These are phyloP conservation scores for Scopulariopsis brevicaulis DNA, from an alignment of 2,329 filamentous ascomycete genomes.

Conservation along the genomic window DNA sequence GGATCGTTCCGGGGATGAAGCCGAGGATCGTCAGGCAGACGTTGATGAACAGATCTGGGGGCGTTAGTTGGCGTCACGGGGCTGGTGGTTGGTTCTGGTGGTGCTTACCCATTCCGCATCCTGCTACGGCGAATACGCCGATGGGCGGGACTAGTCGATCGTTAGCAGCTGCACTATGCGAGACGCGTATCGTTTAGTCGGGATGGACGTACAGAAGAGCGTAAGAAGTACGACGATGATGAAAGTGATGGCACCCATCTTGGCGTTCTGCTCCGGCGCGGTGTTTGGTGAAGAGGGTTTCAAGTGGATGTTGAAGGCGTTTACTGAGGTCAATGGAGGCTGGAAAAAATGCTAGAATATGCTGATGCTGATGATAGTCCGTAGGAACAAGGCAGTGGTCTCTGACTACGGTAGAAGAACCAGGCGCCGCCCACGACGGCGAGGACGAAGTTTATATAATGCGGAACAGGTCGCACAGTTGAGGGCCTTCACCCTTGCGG, in stretches of 20 bases:
- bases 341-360: not conserved
- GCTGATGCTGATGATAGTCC: not conserved
- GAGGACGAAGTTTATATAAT: not conserved
- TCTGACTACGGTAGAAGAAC: not conserved
- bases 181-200: not conserved
- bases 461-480: not conserved
- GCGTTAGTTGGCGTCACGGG: not conserved
- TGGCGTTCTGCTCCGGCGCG: conserved; percentile 12
- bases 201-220: conserved; percentile 34
- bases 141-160: conserved; percentile 48
- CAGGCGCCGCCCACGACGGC: not conserved
- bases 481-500: not conserved
- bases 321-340: not conserved
- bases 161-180: conserved; percentile 6
- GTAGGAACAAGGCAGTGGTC: not conserved
- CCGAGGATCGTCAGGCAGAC: conserved; percentile 55
- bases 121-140: conserved; percentile 52
- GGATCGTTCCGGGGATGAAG: conserved; percentile 68
- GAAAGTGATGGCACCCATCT: conserved; percentile 36
- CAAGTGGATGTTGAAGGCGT: not conserved
- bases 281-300: not conserved
- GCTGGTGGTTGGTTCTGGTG: not conserved
- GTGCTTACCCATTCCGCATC: conserved; percentile 44
- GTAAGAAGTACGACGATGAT: conserved; percentile 40
- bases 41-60: conserved; percentile 51